Percentiles rank a stretch among this genome's conserved stretches.
phyloP scores from a whole-genome alignment of 805 yeast genomes.

The Cyberlindnera nakhonratchasimensis region DNA sequence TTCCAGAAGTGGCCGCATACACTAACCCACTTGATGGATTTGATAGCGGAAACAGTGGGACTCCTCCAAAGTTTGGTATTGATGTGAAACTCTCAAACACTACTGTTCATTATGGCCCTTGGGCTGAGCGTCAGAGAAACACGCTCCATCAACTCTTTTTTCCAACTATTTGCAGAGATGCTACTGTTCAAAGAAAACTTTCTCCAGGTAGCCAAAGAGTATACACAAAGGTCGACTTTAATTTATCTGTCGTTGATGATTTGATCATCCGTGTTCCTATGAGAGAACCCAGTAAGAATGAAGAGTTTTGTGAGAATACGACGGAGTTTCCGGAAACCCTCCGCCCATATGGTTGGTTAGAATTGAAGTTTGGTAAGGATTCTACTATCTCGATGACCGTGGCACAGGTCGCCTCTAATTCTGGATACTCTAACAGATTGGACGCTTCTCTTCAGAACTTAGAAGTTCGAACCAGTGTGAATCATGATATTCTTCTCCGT shows the following conservation, averaged over 20 bases:
- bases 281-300: slow-evolving; percentile 79
- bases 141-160: slow-evolving; percentile 61
- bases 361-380: slow-evolving; percentile 54
- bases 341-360: slow-evolving; percentile 92
- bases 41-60: slow-evolving; percentile 56
- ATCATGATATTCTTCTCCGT: slow-evolving; percentile 73
- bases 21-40: slow-evolving; percentile 38
- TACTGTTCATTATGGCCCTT: slow-evolving; percentile 84
- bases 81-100: slow-evolving; percentile 57
- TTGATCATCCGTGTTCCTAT: slow-evolving; percentile 72
- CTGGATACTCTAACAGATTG: slow-evolving; percentile 54
- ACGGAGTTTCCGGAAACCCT: slow-evolving; percentile 34
- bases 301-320: slow-evolving; percentile 32
- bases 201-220: slow-evolving; percentile 51
- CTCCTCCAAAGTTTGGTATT: slow-evolving; percentile 58
- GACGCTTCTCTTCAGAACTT: slow-evolving; percentile 46
- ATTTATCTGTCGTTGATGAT: slow-evolving; percentile 61
- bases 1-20: slow-evolving; percentile 39
- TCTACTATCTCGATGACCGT: slow-evolving; percentile 46
- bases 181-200: slow-evolving; percentile 39
- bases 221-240: slow-evolving; percentile 52
- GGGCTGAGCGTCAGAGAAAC: slow-evolving; percentile 86
- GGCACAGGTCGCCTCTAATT: slow-evolving; percentile 49
- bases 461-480: slow-evolving; percentile 78
- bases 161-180: slow-evolving; percentile 63